Conservation (phyloP, 1,284 basidiomycete species). For the Pascua sp. region DNA sequence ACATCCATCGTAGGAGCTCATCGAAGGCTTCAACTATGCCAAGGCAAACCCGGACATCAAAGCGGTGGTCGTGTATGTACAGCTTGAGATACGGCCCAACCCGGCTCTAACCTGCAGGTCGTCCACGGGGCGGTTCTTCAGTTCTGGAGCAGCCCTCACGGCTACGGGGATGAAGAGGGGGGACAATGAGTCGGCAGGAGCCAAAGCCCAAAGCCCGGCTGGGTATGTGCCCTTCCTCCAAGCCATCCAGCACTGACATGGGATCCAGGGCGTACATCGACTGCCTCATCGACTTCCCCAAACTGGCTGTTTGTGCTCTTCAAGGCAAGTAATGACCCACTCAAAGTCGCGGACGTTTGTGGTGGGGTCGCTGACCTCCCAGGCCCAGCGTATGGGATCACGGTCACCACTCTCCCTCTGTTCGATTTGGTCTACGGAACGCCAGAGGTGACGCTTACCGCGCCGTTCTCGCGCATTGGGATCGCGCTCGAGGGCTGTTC, state of each 20-base stretch:
- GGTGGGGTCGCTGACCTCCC: not conserved
- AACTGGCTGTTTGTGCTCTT: conserved; percentile 14
- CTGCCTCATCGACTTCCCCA: conserved; percentile 20
- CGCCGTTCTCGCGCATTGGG: conserved; percentile 21
- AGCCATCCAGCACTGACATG: not conserved
- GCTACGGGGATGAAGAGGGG: conserved; percentile 7
- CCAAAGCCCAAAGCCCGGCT: conserved; percentile 2
- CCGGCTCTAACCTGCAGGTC: conserved; percentile 1
- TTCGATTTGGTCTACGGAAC: conserved; percentile 20
- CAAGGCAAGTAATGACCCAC: conserved; percentile 9
- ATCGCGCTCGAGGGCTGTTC: conserved; percentile 18
- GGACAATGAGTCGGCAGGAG: no score
- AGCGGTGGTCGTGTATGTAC: conserved; percentile 16
- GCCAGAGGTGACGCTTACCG: conserved; percentile 15
- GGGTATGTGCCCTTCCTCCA: not conserved
- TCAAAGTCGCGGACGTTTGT: no score
- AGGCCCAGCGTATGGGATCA: conserved; percentile 21
- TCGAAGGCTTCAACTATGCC: conserved; percentile 20
- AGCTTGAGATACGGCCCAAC: not conserved
- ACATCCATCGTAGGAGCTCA: conserved; percentile 11
- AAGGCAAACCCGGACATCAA: conserved; percentile 9
- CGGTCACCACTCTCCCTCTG: conserved; percentile 19
- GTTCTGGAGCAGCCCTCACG: conserved; percentile 11
- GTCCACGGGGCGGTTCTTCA: conserved; percentile 18
- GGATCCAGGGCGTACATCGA: conserved; percentile 10